Evolutionary conservation across 2,329 filamentous ascomycete genomes (phyloP), one percentile per base, ranked within the genome.

Genomic region (Colletotrichum nymphaeae): DNA sequence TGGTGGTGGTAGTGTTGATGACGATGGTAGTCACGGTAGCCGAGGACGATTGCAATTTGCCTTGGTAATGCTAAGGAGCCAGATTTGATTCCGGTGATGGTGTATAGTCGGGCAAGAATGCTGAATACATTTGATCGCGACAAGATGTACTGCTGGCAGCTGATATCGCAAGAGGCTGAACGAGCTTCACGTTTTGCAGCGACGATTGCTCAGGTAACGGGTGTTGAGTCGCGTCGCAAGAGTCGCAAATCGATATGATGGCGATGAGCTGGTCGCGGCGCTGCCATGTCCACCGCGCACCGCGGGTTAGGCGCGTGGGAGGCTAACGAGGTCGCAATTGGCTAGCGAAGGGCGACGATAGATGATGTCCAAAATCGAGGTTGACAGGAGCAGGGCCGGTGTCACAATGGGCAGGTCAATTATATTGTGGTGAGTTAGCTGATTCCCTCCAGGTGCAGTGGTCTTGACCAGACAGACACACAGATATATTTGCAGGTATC

Each of bases 91-190:
- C 60, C 14, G 26, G 9, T 32, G 16, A 24, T 30, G 65, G 56
- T 28, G 32, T 68, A 28, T 24, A 19, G 46, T 58, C 30, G 30
- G 63, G 52, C 30, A 73, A 52, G 26, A 4, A 59, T 68, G 16
- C 24, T 59, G 60, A 57, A 67, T 62, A 67, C 67, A 72, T 73
- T 59, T 49, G 62, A 59, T 32, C 35, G 60, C 35, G 32, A 57
- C 60, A 63, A 58, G 30, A 49, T 9, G n/a, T 59, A 60, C 19
- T 32, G 30, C 26, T 9, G 46, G 16, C 22, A 35, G 53, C 42
- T 8, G n/a, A 12, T 11, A 37, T 55, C 7, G 35, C 46, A 37
- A 30, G 7, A n/a, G 9, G 22, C 32, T 24, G 28, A 32, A 52
- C 8, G 46, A 22, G 62, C 32, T 32, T 5, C n/a, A 37, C 30